A percentile compares a stretch with the other conserved stretches of the same genome.
These are phyloP conservation scores for Camellia japonica DNA, from an alignment of 148 eudicot species.

Conservation along the genomic window DNA sequence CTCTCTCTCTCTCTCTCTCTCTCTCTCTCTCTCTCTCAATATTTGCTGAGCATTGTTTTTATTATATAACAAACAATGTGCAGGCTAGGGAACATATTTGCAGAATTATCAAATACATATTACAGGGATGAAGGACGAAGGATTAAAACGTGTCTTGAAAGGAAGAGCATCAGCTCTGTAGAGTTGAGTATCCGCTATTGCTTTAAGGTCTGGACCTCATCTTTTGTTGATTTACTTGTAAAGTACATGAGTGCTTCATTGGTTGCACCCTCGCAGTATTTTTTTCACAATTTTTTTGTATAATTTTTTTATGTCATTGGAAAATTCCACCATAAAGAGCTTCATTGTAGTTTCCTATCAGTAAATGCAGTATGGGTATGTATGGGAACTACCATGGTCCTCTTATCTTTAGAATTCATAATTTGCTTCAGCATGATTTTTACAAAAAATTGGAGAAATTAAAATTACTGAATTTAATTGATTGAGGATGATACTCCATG, in stretches of 20 bases:
- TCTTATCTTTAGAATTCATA: neutral
- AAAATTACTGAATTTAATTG: neutral
- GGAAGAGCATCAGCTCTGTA: constrained; percentile 56
- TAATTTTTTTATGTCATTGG: neutral
- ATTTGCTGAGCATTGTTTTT: constrained; percentile 1
- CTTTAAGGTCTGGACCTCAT: constrained; percentile 60
- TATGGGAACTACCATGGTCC: constrained; percentile 1
- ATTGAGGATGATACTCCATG: neutral
- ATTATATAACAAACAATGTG: constrained; percentile 16
- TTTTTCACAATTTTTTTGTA: constrained; percentile 5
- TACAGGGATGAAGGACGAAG: constrained; percentile 91
- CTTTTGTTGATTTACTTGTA: constrained; percentile 10
- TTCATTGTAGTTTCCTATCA: neutral
- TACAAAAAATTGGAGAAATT: neutral
- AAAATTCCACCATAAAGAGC: neutral
- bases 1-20: neutral
- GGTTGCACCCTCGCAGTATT: constrained; percentile 7
- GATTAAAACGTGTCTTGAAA: constrained; percentile 76
- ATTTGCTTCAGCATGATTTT: constrained; percentile 1
- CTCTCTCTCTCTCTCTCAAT: constrained; percentile 10
- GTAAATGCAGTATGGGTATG: neutral
- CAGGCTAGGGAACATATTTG: constrained; percentile 69
- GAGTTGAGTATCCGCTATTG: constrained; percentile 84
- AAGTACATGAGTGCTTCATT: neutral
- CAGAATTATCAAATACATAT: constrained; percentile 66